Base-by-base conservation (phyloP, 164 flowering plant species). In the Stephania japonica region DNA sequence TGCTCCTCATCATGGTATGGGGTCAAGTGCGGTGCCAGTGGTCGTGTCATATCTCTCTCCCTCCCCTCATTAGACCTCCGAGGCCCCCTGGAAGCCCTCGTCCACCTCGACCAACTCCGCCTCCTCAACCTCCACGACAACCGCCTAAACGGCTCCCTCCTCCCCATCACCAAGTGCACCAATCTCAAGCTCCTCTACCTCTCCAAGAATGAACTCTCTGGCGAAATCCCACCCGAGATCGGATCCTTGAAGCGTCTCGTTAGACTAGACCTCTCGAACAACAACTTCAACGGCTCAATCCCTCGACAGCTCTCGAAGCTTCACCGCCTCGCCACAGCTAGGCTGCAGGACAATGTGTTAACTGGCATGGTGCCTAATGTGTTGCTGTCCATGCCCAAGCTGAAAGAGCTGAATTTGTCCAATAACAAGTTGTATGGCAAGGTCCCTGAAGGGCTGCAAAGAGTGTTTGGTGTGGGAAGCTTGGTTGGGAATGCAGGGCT, bases 111-210 rank as follows among this genome's bases (percentile, higher is more conserved):
- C 75, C 91, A 90, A 79, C 93, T 95, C 68, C 97, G 97, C 74
- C n/a, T 87, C 72, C 89, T 95, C 24, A 92, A 93, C 74, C 91
- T 95, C 80, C 86, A 81, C 62, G 67, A 80, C 43, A 95, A 95
- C 81, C 92, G 98, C 68, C 86, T 95, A 65, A 91, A 90, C 77
- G 93, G 97, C 76, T 73, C 91, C 24, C 71, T 93, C 71, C 67
- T 73, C 23, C 85, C 95, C 4, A 70, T 95, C 72, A 69, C 88
- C n/a, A 76, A 78, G 65, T 83, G 90, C 73, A 67, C 87, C 65
- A 87, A 93, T 62, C 87, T 93, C 77, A 90, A 90, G 74, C 88
- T 88, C 25, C 67, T 90, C 49, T 93, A 93, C 74, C 93, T 95
- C 80, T 78, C 94, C 32, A 79, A 75, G 24, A 95, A 95, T 72